phyloP scores from a whole-genome alignment of 1,139 yeast species.

The Suhomyces yuchorum region DNA sequence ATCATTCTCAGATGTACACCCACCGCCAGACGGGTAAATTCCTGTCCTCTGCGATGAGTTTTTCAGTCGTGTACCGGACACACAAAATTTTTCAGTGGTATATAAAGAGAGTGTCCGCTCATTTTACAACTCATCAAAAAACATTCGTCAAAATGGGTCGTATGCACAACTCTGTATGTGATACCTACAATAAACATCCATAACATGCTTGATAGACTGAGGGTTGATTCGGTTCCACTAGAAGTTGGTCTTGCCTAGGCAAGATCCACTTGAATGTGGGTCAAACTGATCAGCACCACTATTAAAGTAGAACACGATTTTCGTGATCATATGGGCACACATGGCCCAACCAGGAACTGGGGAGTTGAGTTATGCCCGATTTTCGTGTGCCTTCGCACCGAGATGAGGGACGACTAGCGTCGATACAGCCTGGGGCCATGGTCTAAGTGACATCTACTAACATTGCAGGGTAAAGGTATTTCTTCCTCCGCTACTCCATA shows the following conservation, averaged over 20 bases:
- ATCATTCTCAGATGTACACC: not conserved
- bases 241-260: constrained; percentile 11
- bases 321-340: constrained; percentile 1
- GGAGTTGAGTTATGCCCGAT: constrained; percentile 12
- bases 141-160: constrained; percentile 70
- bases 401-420: not conserved
- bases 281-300: constrained; percentile 28
- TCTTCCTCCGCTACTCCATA: constrained; percentile 99
- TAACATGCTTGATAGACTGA: constrained; percentile 18
- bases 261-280: constrained; percentile 23
- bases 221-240: constrained; percentile 33
- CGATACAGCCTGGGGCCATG: not conserved
- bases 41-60: constrained; percentile 1
- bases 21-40: not conserved
- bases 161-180: constrained; percentile 79
- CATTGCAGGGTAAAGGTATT: constrained; percentile 92
- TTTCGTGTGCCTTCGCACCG: not conserved
- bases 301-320: constrained; percentile 13
- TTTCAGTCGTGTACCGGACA: constrained; percentile 15
- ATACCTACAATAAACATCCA: constrained; percentile 14
- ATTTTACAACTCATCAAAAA: constrained; percentile 19
- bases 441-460: constrained; percentile 9
- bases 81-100: constrained; percentile 19
- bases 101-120: constrained; percentile 5
- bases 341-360: not conserved